Evolutionary conservation across 768 basidiomycete genomes (phyloP).

Genomic region (Tulasnella sp.): DNA sequence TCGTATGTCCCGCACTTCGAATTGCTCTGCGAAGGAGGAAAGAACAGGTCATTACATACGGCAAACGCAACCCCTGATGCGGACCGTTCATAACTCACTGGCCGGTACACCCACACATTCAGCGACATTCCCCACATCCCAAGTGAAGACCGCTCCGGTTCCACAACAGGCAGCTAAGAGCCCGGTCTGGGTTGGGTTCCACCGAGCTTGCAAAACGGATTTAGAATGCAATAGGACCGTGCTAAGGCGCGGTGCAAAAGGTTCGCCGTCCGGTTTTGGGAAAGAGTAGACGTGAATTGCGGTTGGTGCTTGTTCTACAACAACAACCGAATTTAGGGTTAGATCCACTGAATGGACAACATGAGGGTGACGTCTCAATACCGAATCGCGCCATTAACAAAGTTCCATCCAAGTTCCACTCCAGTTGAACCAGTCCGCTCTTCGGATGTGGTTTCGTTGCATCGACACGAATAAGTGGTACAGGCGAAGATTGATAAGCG

Average conservation of each 20-base stretch:
- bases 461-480: constrained; percentile 42
- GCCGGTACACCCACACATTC: constrained; percentile 86
- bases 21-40: constrained; percentile 44
- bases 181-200: constrained; percentile 81
- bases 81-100: constrained; percentile 42
- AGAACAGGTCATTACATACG: neutral
- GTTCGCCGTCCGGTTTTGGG: constrained; percentile 45
- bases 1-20: constrained; percentile 56
- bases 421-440: constrained; percentile 60
- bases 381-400: constrained; percentile 69
- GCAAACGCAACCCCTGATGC: neutral
- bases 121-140: constrained; percentile 72
- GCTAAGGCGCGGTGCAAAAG: constrained; percentile 53
- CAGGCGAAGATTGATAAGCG: constrained; percentile 34
- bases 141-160: constrained; percentile 57
- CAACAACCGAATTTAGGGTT: neutral
- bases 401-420: constrained; percentile 74
- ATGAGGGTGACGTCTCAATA: constrained; percentile 29
- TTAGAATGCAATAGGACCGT: constrained; percentile 59
- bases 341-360: neutral
- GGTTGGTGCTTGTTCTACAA: constrained; percentile 53
- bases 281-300: constrained; percentile 66
- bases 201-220: constrained; percentile 57
- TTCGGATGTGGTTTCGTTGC: constrained; percentile 56
- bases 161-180: constrained; percentile 61